Base-by-base conservation (phyloP, 345 rosid genomes). In the Noccaea caerulescens region DNA sequence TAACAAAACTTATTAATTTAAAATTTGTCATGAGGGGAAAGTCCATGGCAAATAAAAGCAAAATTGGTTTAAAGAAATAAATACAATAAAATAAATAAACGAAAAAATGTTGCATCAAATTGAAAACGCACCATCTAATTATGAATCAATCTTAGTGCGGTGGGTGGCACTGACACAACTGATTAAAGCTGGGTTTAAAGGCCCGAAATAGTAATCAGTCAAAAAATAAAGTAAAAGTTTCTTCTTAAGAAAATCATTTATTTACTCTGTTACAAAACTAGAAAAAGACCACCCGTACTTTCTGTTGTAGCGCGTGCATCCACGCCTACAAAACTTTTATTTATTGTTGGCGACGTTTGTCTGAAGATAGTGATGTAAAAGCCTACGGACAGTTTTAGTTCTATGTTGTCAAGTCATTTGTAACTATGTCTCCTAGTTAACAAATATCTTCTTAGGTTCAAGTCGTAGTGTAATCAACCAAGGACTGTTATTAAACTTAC, bases 81-180 rank as follows among this genome's bases (percentile, higher is more conserved):
- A 39, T 39, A 59, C 33, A 49, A 13, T 1, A 50, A 55, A 52
- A 36, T 2, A 27, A 27, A 27, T 2, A 27, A 27, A 27, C 0
- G 4, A 27, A 27, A 25, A 27, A 27, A 27, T 27, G 30, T 1
- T 10, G 67, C 41, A 44, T 10, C 1, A 45, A 53, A 54, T 16
- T 61, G 52, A 38, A 75, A 76, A 69, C 65, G 66, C 71, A 76
- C 45, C 54, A 61, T 63, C 72, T 77, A 74, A 84, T 77, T 76
- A 87, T 82, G 84, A 79, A 81, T 74, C 86, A 87, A 85, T 85
- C 82, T 82, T 61, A 87, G 92, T 89, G 92, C 87, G 90, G 85
- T 89, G 61, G 90, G 86, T 83, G 85, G 85, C 77, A 78, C 92
- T 76, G 87, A 77, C 85, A 72, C 83, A 61, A 70, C 76, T 73